Percentiles rank a stretch among this genome's conserved stretches.
phyloP scores from a whole-genome alignment of 768 basidiomycete genomes.

The Lactarius akahatsu region DNA sequence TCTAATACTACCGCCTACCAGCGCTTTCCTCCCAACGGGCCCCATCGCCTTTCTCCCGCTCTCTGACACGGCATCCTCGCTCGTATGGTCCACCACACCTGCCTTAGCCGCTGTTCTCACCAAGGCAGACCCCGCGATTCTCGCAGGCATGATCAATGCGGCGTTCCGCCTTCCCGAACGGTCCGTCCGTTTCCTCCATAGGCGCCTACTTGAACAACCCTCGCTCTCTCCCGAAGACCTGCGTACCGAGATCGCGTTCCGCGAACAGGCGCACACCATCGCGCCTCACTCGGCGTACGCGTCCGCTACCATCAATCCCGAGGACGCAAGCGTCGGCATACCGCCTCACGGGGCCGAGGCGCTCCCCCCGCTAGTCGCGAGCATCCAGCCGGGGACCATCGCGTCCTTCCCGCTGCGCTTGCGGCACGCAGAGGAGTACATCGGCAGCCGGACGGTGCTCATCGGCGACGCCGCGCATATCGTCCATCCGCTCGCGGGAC shows the following conservation, averaged over 20 bases:
- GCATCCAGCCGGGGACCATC: conserved; percentile 66
- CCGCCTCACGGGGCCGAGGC: conserved; percentile 59
- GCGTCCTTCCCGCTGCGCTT: conserved; percentile 91
- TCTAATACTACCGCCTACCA: conserved; percentile 87
- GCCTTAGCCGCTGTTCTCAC: conserved; percentile 70
- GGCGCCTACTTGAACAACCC: conserved; percentile 57
- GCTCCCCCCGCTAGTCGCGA: conserved; percentile 72
- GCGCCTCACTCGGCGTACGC: conserved; percentile 63
- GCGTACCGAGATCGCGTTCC: conserved; percentile 63
- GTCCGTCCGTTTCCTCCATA: conserved; percentile 67
- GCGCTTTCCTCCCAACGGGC: conserved; percentile 90
- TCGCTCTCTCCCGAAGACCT: conserved; percentile 51
- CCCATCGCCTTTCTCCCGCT: conserved; percentile 95
- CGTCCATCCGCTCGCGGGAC: conserved; percentile 92
- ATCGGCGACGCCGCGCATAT: conserved; percentile 97
- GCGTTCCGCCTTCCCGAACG: conserved; percentile 82
- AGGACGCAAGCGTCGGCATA: conserved; percentile 42
- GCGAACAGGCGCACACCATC: conserved; percentile 71
- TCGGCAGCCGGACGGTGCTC: conserved; percentile 85
- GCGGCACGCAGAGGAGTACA: conserved; percentile 82
- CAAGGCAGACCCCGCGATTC: conserved; percentile 57
- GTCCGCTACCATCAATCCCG: conserved; percentile 40
- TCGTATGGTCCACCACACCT: conserved; percentile 94
- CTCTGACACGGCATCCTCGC: conserved; percentile 70
- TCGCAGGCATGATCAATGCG: conserved; percentile 81